Evolutionary conservation across 2,329 filamentous ascomycete genomes (phyloP).

Genomic region (Botrytis fabae): DNA sequence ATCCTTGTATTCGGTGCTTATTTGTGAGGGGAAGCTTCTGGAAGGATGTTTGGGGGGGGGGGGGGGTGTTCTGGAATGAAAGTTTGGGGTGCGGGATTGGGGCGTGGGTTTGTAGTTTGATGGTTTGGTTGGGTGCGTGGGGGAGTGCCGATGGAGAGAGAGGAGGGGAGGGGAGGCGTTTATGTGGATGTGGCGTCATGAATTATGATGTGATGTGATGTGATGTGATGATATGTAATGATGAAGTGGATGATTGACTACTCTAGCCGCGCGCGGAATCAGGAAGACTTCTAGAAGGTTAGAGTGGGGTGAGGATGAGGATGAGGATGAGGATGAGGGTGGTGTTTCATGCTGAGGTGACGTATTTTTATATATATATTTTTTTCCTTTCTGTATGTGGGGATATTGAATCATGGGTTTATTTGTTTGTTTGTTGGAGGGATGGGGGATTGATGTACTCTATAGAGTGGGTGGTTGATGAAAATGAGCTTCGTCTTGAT

Average conservation of each 20-base stretch:
- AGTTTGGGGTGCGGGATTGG: neutral
- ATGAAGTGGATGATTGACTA: neutral
- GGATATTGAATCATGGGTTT: too few relatives aligned
- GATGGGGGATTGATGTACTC: neutral
- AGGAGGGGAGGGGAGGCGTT: neutral
- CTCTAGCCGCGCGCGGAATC: neutral
- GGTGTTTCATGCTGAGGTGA: neutral
- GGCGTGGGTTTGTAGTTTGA: too few relatives aligned
- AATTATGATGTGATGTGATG: neutral
- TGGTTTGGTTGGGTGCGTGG: neutral
- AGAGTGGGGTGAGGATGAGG: neutral
- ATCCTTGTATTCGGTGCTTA: neutral
- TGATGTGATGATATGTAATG: neutral
- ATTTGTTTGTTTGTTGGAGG: neutral
- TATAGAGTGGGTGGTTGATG: neutral
- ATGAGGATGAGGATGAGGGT: too few relatives aligned
- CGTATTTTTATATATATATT: too few relatives aligned
- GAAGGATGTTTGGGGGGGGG: neutral
- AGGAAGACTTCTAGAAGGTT: neutral
- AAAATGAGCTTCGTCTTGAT: neutral
- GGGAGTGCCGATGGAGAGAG: neutral
- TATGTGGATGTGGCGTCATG: neutral
- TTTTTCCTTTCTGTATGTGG: too few relatives aligned
- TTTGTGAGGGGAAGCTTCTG: neutral
- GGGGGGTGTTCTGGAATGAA: neutral